Conservation (phyloP, 2,329 filamentous ascomycete genomes). For the Neonectria neomacrospora region DNA sequence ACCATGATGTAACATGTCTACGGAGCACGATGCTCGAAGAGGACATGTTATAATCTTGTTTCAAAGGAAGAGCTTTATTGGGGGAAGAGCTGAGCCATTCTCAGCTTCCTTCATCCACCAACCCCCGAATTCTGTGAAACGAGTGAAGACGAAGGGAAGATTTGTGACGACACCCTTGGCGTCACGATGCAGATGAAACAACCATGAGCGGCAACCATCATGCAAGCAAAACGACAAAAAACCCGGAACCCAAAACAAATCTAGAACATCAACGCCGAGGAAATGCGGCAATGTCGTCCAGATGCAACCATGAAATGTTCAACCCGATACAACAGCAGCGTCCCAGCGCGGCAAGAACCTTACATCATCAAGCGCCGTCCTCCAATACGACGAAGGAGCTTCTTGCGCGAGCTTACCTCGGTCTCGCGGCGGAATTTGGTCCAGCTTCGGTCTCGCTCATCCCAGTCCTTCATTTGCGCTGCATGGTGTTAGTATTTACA, state of each 20-base stretch:
- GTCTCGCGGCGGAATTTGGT: conserved; percentile 54
- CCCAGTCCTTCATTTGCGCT: conserved; percentile 64
- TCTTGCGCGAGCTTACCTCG: conserved; percentile 50
- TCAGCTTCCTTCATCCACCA: conserved; percentile 22
- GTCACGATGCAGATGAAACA: conserved; percentile 25
- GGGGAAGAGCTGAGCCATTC: conserved; percentile 33
- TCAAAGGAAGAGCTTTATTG: conserved; percentile 25
- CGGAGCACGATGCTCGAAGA: conserved; percentile 3
- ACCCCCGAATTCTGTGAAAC: conserved; percentile 25
- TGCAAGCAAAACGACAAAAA: conserved; percentile 26
- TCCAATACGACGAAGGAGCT: conserved; percentile 55
- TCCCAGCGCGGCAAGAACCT: conserved; percentile 37
- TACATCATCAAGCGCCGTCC: conserved; percentile 44
- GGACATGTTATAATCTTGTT: conserved; percentile 24
- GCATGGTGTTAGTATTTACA: conserved; percentile 27
- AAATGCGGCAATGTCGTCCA: conserved; percentile 44
- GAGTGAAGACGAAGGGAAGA: conserved; percentile 35
- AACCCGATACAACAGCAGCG: conserved; percentile 34
- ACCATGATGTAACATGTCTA: conserved; percentile 22
- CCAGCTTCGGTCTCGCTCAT: conserved; percentile 63
- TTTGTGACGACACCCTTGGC: conserved; percentile 22
- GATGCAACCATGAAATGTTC: conserved; percentile 34
- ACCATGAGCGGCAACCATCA: conserved; percentile 11
- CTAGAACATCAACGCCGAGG: conserved; percentile 42
- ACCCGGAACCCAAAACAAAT: conserved; percentile 34